A percentile compares a stretch with the other conserved stretches of the same genome.
Evolutionary conservation across 768 basidiomycete genomes (phyloP).

Genomic region (Suillus variegatus): DNA sequence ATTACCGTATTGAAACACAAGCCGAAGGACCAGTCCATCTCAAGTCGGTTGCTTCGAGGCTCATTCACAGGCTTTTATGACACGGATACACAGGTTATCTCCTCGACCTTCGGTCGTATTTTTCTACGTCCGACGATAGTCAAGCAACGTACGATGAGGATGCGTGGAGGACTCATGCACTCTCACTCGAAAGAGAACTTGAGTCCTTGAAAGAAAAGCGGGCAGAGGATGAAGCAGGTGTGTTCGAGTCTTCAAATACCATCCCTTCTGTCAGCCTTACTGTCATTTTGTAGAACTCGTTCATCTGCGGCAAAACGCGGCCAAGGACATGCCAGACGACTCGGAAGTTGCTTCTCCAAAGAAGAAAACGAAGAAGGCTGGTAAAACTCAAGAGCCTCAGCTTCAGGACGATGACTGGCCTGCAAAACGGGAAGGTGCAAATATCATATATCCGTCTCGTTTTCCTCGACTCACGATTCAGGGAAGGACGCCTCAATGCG

Average conservation of each 20-base stretch:
- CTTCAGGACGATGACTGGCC: conserved; percentile 19
- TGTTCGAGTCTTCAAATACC: conserved; percentile 5
- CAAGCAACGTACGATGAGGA: background rate
- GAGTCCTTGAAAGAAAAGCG: conserved; percentile 19
- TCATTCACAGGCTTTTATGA: background rate
- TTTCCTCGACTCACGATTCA: background rate
- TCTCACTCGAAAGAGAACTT: conserved; percentile 30
- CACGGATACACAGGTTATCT: conserved; percentile 22
- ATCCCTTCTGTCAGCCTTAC: background rate
- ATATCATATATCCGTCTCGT: background rate
- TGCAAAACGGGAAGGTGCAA: conserved; percentile 19
- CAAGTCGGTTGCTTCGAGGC: conserved; percentile 17
- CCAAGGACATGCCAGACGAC: conserved; percentile 9
- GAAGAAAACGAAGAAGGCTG: conserved; percentile 29
- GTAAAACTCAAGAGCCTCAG: conserved; percentile 17
- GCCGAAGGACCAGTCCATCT: conserved; percentile 23
- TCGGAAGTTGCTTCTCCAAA: conserved; percentile 24
- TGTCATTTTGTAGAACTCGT: conserved; percentile 20
- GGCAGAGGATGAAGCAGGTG: conserved; percentile 27
- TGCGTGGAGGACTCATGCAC: conserved; percentile 28
- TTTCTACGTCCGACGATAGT: conserved; percentile 14
- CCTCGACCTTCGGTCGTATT: conserved; percentile 27
- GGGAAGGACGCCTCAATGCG: conserved; percentile 25
- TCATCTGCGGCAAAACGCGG: conserved; percentile 16
- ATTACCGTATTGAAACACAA: conserved; percentile 26